Conservation (phyloP, 352 stramenopile species). For the Globisporangium polare region DNA sequence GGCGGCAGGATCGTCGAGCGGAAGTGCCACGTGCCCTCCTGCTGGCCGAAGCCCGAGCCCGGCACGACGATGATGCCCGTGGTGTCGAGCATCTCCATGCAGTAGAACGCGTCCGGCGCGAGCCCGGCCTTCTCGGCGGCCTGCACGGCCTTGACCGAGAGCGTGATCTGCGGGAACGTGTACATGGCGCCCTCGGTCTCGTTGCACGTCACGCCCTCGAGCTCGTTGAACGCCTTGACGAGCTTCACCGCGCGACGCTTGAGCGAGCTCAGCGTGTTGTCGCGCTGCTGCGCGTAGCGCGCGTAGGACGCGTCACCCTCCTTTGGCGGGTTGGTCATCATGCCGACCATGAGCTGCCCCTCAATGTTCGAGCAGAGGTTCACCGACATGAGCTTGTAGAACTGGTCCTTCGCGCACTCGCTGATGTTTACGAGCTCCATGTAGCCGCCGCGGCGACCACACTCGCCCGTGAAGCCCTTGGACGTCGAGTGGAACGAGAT, state of each 20-base stretch:
- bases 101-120: conserved; percentile 96
- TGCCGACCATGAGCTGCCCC: conserved; percentile 96
- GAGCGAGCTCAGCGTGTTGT: conserved; percentile 91
- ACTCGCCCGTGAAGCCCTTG: conserved; percentile 99
- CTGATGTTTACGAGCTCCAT: conserved; percentile 96
- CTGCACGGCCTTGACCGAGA: conserved; percentile 87
- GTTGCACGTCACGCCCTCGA: conserved; percentile 97
- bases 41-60: conserved; percentile 96
- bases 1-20: conserved; percentile 98
- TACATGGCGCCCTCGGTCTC: conserved; percentile 98
- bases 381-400: conserved; percentile 99
- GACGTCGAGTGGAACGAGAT: conserved; percentile 98
- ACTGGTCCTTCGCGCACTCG: conserved; percentile 90
- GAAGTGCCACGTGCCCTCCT: conserved; percentile 96
- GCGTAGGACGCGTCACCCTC: conserved; percentile 87
- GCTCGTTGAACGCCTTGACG: conserved; percentile 91
- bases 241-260: conserved; percentile 94
- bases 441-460: conserved; percentile 95
- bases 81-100: conserved; percentile 93
- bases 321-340: conserved; percentile 97
- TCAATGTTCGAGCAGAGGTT: conserved; percentile 96
- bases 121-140: conserved; percentile 69
- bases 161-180: conserved; percentile 94
- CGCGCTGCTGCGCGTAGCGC: conserved; percentile 89
- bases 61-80: conserved; percentile 98